Percentiles rank a stretch among this genome's conserved stretches.
Conservation (phyloP, 805 yeast genomes). For the Hanseniaspora clermontiae region DNA sequence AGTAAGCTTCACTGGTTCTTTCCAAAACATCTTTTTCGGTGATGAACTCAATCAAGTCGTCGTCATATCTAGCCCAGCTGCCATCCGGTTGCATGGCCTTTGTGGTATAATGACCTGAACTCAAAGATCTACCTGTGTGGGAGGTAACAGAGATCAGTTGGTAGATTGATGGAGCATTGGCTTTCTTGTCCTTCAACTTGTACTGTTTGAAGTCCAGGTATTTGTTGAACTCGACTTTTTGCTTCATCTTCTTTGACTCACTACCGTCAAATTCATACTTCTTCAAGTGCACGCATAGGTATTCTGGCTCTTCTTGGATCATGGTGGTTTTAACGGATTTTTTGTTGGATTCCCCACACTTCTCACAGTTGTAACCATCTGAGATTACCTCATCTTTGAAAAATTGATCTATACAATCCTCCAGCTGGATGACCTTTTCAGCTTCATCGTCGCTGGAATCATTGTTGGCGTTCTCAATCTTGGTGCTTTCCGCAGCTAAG, state of each 20-base stretch:
- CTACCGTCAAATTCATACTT: conserved; percentile 80
- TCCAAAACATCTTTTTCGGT: conserved; percentile 60
- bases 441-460: conserved; percentile 3
- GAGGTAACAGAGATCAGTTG: conserved; percentile 73
- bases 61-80: conserved; percentile 88
- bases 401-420: conserved; percentile 63
- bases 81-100: conserved; percentile 88
- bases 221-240: conserved; percentile 69
- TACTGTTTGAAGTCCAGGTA: conserved; percentile 49
- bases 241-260: conserved; percentile 73
- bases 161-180: conserved; percentile 41
- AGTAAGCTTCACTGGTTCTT: conserved; percentile 75
- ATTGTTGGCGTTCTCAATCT: conserved; percentile 13
- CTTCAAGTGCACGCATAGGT: conserved; percentile 74
- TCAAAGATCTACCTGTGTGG: conserved; percentile 86
- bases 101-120: conserved; percentile 86
- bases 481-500: conserved; percentile 37
- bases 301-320: conserved; percentile 76
- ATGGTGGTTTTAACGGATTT: conserved; percentile 59
- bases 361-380: conserved; percentile 77
- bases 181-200: conserved; percentile 6
- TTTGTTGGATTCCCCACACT: conserved; percentile 61
- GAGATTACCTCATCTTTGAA: conserved; percentile 71
- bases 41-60: conserved; percentile 68
- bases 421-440: conserved; percentile 43